A percentile compares a stretch with the other conserved stretches of the same genome.
phyloP scores from a whole-genome alignment of 805 yeast genomes.

The Spathaspora arborariae region DNA sequence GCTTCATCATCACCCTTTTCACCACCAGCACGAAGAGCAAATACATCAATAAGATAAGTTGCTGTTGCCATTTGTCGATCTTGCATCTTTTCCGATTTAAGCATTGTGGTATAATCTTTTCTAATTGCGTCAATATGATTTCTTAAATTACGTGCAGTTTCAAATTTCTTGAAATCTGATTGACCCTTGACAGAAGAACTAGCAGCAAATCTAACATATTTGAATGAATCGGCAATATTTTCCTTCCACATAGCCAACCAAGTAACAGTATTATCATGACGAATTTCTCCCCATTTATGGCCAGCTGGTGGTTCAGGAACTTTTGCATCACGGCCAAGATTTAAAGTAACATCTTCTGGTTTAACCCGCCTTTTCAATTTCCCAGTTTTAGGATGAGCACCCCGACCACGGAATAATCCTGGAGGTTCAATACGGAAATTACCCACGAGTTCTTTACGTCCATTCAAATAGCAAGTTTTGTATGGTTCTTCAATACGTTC shows the following conservation, averaged over 20 bases:
- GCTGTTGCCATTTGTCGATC: slow-evolving; percentile 93
- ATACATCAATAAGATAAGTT: slow-evolving; percentile 83
- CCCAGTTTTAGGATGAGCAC: slow-evolving; percentile 96
- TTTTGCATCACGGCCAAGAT: slow-evolving; percentile 66
- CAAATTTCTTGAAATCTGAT: slow-evolving; percentile 88
- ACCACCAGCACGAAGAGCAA: slow-evolving; percentile 97
- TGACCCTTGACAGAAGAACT: slow-evolving; percentile 88
- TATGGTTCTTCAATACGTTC: slow-evolving; percentile 77
- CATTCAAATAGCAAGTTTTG: slow-evolving; percentile 77
- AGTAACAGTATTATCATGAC: slow-evolving; percentile 83
- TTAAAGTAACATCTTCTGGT: slow-evolving; percentile 87
- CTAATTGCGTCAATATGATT: slow-evolving; percentile 70
- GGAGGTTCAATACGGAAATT: slow-evolving; percentile 96
- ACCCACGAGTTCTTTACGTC: slow-evolving; percentile 88
- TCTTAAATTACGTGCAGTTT: slow-evolving; percentile 84
- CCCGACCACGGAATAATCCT: slow-evolving; percentile 92
- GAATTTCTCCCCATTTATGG: slow-evolving; percentile 85
- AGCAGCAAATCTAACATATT: slow-evolving; percentile 89
- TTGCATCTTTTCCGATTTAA: slow-evolving; percentile 74
- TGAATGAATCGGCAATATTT: slow-evolving; percentile 76
- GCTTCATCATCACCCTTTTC: slow-evolving; percentile 97
- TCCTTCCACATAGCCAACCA: slow-evolving; percentile 99
- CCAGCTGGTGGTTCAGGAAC: slow-evolving; percentile 85
- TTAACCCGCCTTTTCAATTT: slow-evolving; percentile 77
- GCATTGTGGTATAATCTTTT: slow-evolving; percentile 62